Evolutionary conservation across 1,284 basidiomycete genomes (phyloP), one percentile per base, ranked within the genome.

Genomic region (Sporisorium iseilematis-ciliati): DNA sequence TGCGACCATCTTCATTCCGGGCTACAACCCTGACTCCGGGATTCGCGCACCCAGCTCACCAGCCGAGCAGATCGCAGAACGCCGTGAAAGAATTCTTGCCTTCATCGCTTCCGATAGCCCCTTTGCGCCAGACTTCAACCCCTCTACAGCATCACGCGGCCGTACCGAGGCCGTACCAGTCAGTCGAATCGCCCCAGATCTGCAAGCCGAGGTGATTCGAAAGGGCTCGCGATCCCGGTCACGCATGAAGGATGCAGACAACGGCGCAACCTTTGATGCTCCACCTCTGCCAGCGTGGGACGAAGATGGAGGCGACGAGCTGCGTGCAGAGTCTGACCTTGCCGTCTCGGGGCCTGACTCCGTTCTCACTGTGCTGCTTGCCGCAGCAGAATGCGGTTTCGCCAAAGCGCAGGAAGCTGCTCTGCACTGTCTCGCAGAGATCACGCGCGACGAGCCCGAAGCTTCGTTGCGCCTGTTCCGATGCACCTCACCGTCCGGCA

Each of bases 321-420:
- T 51, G 26, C 54, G 45, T 14, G n/a, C 23, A 14, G 50, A 55
- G n/a, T 49, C 40, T 11, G 26, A 54, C 29, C 43, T 66, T 7
- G 57, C 56, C 11, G 33, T 40, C 4, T 29, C 57, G 18, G 69
- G 42, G 2, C 58, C 66, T 11, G 58, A 52, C 20, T 55, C 50
- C 3, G 49, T 73, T 6, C 63, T 83, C 49, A 54, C 49, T 14
- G 62, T 74, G 2, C 50, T 83, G 8, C 63, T 83, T 25, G 68
- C 71, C 7, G 72, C 65, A 18, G 72, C 77, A 10, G 78, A 81
- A 53, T 78, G 70, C n/a, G 68, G 71, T 16, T 76, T 73, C 45
- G 57, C 67, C 52, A 81, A 80, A 50, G 65, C 71, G 7, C 81
- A 81, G 40, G 82, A 84, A 54, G 78, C 80, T 1, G 76, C 79